Evolutionary conservation across 257 asterid genomes (phyloP).

Genomic region (Verbena officinalis): DNA sequence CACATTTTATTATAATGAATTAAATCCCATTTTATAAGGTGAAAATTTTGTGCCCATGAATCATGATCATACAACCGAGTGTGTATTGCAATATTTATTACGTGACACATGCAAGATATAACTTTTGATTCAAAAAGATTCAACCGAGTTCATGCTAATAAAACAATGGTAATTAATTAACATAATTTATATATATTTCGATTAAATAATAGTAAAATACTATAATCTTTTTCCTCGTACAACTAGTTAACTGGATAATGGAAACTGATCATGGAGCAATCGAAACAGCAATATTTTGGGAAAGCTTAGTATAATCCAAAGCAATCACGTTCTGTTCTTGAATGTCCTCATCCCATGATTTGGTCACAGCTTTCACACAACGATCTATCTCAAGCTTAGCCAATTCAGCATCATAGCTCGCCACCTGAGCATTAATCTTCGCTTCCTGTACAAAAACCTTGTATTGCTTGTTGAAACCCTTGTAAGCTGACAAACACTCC

Average conservation of each 20-base stretch:
- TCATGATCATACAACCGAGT: no score
- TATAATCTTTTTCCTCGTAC: background rate
- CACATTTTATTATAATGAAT: no score
- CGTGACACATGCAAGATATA: no score
- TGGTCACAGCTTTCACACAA: conserved; percentile 24
- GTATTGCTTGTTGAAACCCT: conserved; percentile 24
- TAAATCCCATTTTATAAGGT: no score
- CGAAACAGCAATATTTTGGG: conserved; percentile 35
- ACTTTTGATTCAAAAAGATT: no score
- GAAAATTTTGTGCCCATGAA: no score
- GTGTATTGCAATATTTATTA: no score
- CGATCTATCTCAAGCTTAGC: conserved; percentile 30
- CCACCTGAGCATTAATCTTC: conserved; percentile 16
- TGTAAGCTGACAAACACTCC: conserved; percentile 31
- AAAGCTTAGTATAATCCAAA: conserved; percentile 27
- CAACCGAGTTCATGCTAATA: no score
- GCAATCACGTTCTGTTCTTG: conserved; percentile 20
- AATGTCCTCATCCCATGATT: conserved; percentile 16
- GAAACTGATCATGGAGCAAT: background rate
- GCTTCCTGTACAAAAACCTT: conserved; percentile 23
- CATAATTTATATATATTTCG: no score
- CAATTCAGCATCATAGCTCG: conserved; percentile 30
- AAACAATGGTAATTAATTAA: no score
- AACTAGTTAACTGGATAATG: background rate
- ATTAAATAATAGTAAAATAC: no score